Evolutionary conservation across 1,284 basidiomycete genomes (phyloP).

Genomic region (Tilletia walkeri): DNA sequence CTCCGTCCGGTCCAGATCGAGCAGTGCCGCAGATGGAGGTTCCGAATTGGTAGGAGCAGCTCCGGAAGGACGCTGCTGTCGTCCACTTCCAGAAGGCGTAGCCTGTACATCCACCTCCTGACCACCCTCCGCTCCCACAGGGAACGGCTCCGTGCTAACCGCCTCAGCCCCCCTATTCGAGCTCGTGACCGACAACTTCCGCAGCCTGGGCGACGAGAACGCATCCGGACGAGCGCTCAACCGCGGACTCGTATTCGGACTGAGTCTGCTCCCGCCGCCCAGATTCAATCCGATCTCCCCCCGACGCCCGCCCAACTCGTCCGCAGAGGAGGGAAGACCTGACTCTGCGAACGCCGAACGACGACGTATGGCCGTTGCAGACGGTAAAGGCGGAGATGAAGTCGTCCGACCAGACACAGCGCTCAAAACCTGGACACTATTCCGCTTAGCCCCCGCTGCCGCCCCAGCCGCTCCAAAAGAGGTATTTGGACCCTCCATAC

Average conservation of each 20-base stretch:
- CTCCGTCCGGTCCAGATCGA: conserved; percentile 37
- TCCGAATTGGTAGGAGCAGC: not conserved
- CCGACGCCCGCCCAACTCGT: not conserved
- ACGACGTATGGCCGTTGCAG: not conserved
- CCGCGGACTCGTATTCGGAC: not conserved
- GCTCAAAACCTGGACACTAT: conserved; percentile 2
- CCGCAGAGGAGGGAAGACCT: not conserved
- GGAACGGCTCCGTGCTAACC: conserved; percentile 13
- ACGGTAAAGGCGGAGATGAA: not conserved
- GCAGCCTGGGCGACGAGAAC: too few species aligned
- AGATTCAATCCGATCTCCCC: conserved; percentile 1
- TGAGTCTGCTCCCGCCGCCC: not conserved
- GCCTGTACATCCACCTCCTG: not conserved
- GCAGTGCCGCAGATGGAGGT: not conserved
- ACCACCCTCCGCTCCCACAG: not conserved
- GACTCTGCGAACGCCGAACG: conserved; percentile 1
- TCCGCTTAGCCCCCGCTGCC: conserved; percentile 1
- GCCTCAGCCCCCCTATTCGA: not conserved
- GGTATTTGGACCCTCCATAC: not conserved
- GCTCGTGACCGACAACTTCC: not conserved
- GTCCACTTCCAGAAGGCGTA: too few species aligned
- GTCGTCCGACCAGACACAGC: not conserved
- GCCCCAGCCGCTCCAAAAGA: not conserved
- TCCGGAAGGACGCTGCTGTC: too few species aligned
- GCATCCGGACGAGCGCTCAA: not conserved